These are phyloP conservation scores for Myriangium duriaei DNA, from an alignment of 2,329 filamentous ascomycete species.

Conservation along the genomic window DNA sequence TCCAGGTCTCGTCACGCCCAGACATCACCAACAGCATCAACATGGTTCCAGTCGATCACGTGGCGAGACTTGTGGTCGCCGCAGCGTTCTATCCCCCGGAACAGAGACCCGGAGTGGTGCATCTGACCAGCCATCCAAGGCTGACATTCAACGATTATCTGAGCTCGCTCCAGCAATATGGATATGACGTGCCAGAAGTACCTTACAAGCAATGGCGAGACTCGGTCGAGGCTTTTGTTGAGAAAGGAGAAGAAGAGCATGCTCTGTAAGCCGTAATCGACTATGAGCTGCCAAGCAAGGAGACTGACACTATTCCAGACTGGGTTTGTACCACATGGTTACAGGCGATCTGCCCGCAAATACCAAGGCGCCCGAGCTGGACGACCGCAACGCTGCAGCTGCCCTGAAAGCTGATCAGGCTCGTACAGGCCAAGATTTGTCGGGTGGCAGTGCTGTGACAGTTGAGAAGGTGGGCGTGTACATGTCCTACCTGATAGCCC, in stretches of 20 bases:
- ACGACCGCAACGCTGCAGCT: conserved; percentile 55
- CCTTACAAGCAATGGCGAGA: conserved; percentile 57
- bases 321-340: conserved; percentile 64
- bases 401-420: conserved; percentile 52
- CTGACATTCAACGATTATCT: conserved; percentile 69
- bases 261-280: conserved; percentile 40
- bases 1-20: conserved; percentile 63
- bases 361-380: conserved; percentile 60
- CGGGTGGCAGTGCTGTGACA: conserved; percentile 43
- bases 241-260: conserved; percentile 52
- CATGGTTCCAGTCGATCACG: conserved; percentile 74
- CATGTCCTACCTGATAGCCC: conserved; percentile 48
- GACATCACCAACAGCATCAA: conserved; percentile 80
- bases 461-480: conserved; percentile 51
- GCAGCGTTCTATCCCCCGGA: conserved; percentile 51
- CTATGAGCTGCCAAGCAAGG: no score
- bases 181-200: conserved; percentile 56
- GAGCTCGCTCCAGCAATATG: conserved; percentile 56
- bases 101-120: conserved; percentile 49
- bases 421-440: conserved; percentile 47
- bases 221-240: conserved; percentile 56
- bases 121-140: conserved; percentile 69
- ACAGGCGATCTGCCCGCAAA: conserved; percentile 56
- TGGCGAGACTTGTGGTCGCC: conserved; percentile 68
- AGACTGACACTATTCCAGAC: conserved; percentile 20